Base-by-base conservation (phyloP, 257 asterid species). In the Striga asiatica region DNA sequence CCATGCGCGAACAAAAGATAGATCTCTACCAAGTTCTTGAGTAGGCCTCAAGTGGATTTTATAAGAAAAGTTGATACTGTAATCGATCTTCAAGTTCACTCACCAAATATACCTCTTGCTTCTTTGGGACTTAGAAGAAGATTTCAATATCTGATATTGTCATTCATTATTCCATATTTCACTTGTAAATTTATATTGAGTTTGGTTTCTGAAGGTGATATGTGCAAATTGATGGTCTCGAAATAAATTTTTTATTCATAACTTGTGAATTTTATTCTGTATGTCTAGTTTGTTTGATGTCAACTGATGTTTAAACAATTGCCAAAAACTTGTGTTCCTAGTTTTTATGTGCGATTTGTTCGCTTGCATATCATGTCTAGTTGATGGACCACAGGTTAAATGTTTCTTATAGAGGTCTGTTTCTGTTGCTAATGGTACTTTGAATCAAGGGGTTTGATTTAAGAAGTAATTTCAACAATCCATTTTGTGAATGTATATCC, bases 231-330 rank as follows among this genome's bases (percentile, higher is more conserved):
- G 1, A 6, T 43, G 25, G 24, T 5, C 10, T n/a, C n/a, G n/a
- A n/a, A n/a, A n/a, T n/a, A n/a, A n/a, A n/a, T n/a, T n/a, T n/a
- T n/a, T n/a, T n/a, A n/a, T n/a, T n/a, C n/a, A n/a, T n/a, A n/a
- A n/a, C n/a, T n/a, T n/a, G n/a, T n/a, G n/a, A n/a, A n/a, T n/a
- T 16, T 22, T 22, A 56, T 13, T 38, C 3, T 28, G 24, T 37
- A 31, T 39, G 42, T 51, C 49, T 53, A 32, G 39, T 53, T 16
- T 20, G 10, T 20, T 41, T 62, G 60, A 39, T 8, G 50, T 37
- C 22, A 37, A 20, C 12, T 47, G 14, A 18, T 50, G 66, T n/a
- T n/a, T n/a, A n/a, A n/a, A n/a, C n/a, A n/a, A n/a, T n/a, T n/a
- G n/a, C n/a, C n/a, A n/a, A n/a, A n/a, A n/a, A n/a, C n/a, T n/a